Base-by-base conservation (phyloP, 148 eudicot genomes). In the Suaeda aralocaspica region DNA sequence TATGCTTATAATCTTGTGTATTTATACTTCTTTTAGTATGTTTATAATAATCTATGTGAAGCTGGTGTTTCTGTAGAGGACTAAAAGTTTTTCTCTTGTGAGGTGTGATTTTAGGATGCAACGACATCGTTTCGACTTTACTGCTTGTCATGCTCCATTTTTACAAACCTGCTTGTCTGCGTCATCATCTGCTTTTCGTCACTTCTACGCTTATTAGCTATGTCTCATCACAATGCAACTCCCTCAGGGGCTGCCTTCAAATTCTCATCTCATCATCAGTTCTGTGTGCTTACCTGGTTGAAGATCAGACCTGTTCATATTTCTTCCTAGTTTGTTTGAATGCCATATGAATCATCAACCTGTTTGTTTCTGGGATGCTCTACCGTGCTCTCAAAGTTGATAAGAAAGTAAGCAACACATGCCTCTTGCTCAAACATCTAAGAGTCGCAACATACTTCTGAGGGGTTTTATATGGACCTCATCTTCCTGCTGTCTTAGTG, bases 31-130 rank as follows among this genome's bases (percentile, higher is more conserved):
- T 42, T 22, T 18, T 59, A 71, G 18, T 29, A 19, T 68, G 62
- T 60, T 25, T n/a, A n/a, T n/a, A n/a, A 46, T 14, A 46, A 50
- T 56, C 53, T 61, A 15, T 56, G 56, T 45, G 73, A 68, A 45
- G 53, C 62, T 36, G 48, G 28, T 58, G 72, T 63, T 70, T 66
- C 57, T 72, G 57, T 33, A 66, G 25, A 66, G 25, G 63, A 58
- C 74, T 68, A 67, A 77, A 72, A 42, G 69, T 72, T 67, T 81
- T 80, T 83, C 66, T 84, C 73, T 72, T 71, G 81, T 78, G 82
- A 75, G 78, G 76, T 72, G 70, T 71, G 73, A 45, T 77, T 70
- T 58, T 78, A 72, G 84, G 84, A 76, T 73, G 73, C 59, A 76
- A 34, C 72, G 77, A 78, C 87, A 76, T 59, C 84, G 66, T 72